Evolutionary conservation across 305 asterid genomes (phyloP), one percentile per base, ranked within the genome.

Genomic region (Fraxinus greggii): DNA sequence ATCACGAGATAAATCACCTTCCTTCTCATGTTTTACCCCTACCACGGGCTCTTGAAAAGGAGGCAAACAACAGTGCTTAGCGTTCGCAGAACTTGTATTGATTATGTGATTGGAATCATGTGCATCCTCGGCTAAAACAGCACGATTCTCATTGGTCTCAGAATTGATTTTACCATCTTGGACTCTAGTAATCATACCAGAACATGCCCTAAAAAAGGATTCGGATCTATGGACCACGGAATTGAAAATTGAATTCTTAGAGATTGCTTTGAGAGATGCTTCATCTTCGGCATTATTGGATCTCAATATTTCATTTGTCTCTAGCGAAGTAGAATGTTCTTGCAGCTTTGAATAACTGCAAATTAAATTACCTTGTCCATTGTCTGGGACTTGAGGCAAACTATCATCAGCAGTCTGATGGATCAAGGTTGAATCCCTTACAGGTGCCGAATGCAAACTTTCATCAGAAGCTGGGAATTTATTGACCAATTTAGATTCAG

Each of bases 161-260:
- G 70, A 85, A 77, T 63, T 81, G 81, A 78, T 31, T 59, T 74
- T 87, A 80, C 77, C 86, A 78, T 81, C 86, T 79, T 54, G 89
- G 81, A 82, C 82, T 77, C 81, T 78, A 69, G 70, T 13, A 17
- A 77, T 56, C 86, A 84, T 88, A 82, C 82, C 78, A 65, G 89
- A 87, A 85, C 88, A 87, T 76, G 83, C 86, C 86, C 86, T 85
- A 79, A 86, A 75, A 80, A 82, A 33, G 12, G 88, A 84, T 17
- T 84, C 79, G 59, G 90, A 83, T 76, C 73, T 76, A 72, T 38
- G 79, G 76, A 32, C 63, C 65, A 73, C n/a, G n/a, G 87, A 75
- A 72, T 45, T 40, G 21, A 75, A 80, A 75, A 65, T 82, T 65
- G 86, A 81, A 77, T 87, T 74, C 84, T 83, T 86, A 29, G 79